Conservation (phyloP, 2,329 filamentous ascomycete species). For the Calonectria pseudoreteaudii region DNA sequence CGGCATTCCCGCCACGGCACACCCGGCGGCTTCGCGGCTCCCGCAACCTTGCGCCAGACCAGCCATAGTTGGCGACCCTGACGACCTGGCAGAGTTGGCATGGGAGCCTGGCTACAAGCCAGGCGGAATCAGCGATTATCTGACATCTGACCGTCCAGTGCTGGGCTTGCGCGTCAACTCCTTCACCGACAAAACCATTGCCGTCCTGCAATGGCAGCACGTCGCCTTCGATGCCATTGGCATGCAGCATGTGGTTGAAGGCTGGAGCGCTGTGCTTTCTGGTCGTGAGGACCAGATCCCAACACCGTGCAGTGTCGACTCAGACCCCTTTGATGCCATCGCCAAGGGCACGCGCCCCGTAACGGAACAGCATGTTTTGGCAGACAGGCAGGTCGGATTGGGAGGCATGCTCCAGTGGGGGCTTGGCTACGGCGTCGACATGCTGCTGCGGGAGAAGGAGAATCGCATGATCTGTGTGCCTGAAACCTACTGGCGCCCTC, state of each 20-base stretch:
- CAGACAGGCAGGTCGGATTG: background rate
- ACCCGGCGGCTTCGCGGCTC: slow-evolving; percentile 18
- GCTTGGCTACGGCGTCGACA: slow-evolving; percentile 19
- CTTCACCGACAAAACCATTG: slow-evolving; percentile 23
- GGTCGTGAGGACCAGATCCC: slow-evolving; percentile 15
- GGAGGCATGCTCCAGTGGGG: slow-evolving; percentile 18
- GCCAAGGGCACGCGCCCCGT: slow-evolving; percentile 15
- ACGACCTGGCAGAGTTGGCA: slow-evolving; percentile 23
- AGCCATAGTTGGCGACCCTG: slow-evolving; percentile 21
- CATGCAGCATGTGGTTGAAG: slow-evolving; percentile 12
- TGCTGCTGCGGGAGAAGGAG: slow-evolving; percentile 13
- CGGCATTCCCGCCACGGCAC: slow-evolving; percentile 8
- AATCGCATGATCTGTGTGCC: slow-evolving; percentile 29
- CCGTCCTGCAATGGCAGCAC: slow-evolving; percentile 19
- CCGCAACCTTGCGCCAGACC: slow-evolving; percentile 9
- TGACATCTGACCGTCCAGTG: slow-evolving; percentile 7
- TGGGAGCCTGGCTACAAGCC: slow-evolving; percentile 18
- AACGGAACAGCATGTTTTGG: slow-evolving; percentile 16
- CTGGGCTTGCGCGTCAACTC: slow-evolving; percentile 25
- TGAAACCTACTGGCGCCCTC: slow-evolving; percentile 10
- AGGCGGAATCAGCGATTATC: slow-evolving; percentile 22
- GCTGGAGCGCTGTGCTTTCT: slow-evolving; percentile 19
- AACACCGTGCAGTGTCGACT: slow-evolving; percentile 2
- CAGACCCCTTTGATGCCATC: slow-evolving; percentile 23
- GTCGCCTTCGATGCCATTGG: slow-evolving; percentile 20